Evolutionary conservation across 2,329 filamentous ascomycete genomes (phyloP), one percentile per base, ranked within the genome.

Genomic region (Sporothrix curviconia): DNA sequence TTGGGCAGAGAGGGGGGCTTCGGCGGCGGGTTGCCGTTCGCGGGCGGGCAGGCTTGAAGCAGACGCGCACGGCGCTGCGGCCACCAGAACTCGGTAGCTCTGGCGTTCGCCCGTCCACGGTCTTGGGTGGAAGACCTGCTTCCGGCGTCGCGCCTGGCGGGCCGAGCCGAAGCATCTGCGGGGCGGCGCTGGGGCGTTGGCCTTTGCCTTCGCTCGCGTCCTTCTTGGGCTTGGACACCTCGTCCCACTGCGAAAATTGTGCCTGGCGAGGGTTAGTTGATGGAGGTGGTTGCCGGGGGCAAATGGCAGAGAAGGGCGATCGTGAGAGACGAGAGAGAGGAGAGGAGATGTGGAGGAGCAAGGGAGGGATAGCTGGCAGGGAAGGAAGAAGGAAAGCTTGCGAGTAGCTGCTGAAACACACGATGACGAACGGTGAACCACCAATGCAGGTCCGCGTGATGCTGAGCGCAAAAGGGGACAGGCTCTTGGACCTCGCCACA

Each of bases 141-240:
- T 63, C 77, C 77, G 64, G 84, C 83, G 59, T 83, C 82, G 66
- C 84, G 83, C 65, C 86, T 80, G 64, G 77, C 71, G 63, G 78
- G 71, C 70, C 74, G 72, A 62, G 74, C 67, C n/a, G n/a, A n/a
- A 56, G 74, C 68, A 63, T 82, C 78, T 59, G 73, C 69, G 64
- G 78, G n/a, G n/a, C n/a, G n/a, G 78, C 60, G 79, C 72, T 58
- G 80, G 75, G 59, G 78, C 73, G 62, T 78, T 87, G 61, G 79
- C 77, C 80, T 92, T 92, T 64, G 85, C 80, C 72, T 85, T 84
- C 66, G 84, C 75, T 64, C 82, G 78, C 66, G n/a, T 87, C 83
- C 78, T 91, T 92, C 77, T 87, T 87, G 68, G 83, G 81, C 79
- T 89, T 89, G 65, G 86, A 87, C 64, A 94, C 89, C 71, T 92